phyloP scores from a whole-genome alignment of 805 yeast genomes.

The Ogataea neopini region DNA sequence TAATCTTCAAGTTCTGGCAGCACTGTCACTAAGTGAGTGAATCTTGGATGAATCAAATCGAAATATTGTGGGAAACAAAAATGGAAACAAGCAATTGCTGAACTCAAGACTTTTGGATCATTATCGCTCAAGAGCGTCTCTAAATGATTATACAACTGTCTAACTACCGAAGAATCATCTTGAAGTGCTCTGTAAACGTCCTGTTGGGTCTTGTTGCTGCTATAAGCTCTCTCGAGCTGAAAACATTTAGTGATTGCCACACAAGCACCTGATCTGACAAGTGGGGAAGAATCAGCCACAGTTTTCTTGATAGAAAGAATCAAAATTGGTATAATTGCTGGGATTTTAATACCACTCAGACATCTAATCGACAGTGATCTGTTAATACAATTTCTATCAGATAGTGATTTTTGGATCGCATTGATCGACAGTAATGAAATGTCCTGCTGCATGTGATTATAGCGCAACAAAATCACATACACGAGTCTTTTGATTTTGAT shows the following conservation, averaged over 20 bases:
- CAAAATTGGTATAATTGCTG: conserved; percentile 79
- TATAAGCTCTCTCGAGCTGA: conserved; percentile 34
- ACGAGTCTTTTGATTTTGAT: conserved; percentile 73
- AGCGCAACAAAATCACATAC: conserved; percentile 68
- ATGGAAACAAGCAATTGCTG: conserved; percentile 60
- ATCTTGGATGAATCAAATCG: conserved; percentile 71
- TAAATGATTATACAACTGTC: conserved; percentile 54
- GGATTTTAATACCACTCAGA: conserved; percentile 78
- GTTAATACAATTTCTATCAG: conserved; percentile 65
- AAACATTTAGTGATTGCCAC: conserved; percentile 66
- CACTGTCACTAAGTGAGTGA: conserved; percentile 44
- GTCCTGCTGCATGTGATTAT: conserved; percentile 84
- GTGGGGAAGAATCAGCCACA: conserved; percentile 67
- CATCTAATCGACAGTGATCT: conserved; percentile 77
- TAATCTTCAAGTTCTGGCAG: conserved; percentile 65
- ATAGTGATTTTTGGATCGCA: conserved; percentile 81
- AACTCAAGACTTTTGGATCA: conserved; percentile 65
- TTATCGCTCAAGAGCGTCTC: conserved; percentile 61
- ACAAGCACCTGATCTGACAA: conserved; percentile 79
- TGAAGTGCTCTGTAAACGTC: conserved; percentile 16
- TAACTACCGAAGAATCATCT: conserved; percentile 39
- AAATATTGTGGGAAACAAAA: conserved; percentile 56
- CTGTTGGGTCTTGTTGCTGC: conserved; percentile 14
- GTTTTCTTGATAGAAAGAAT: conserved; percentile 70
- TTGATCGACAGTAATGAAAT: conserved; percentile 87